Percentiles rank a stretch among this genome's conserved stretches.
Conservation (phyloP, 2,329 filamentous ascomycete genomes). For the Dendryphion nanum region DNA sequence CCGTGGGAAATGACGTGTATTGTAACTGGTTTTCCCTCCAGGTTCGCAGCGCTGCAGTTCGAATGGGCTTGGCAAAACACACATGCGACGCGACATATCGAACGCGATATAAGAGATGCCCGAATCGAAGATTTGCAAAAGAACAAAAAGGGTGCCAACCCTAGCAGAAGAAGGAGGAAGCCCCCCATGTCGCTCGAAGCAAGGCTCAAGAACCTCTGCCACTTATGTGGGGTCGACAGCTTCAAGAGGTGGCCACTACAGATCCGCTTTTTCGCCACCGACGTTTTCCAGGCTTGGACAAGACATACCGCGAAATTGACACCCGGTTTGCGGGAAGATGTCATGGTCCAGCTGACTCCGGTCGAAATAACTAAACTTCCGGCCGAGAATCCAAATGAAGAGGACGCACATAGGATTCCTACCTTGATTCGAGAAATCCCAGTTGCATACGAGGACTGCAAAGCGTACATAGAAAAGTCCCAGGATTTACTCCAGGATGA, state of each 20-base stretch:
- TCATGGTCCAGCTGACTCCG: slow-evolving; percentile 29
- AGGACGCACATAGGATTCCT: slow-evolving; percentile 15
- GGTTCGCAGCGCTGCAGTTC: slow-evolving; percentile 86
- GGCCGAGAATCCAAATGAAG: slow-evolving; percentile 10
- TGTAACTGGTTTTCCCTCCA: slow-evolving; percentile 84
- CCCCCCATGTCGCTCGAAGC: slow-evolving; percentile 63
- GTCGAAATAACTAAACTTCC: slow-evolving; percentile 22
- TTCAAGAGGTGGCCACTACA: slow-evolving; percentile 82
- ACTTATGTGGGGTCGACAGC: slow-evolving; percentile 74
- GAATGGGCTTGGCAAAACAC: slow-evolving; percentile 96
- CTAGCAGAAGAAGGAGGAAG: slow-evolving; percentile 38
- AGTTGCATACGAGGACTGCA: slow-evolving; percentile 52
- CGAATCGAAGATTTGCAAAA: slow-evolving; percentile 34
- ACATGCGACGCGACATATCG: slow-evolving; percentile 76
- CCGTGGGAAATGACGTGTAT: slow-evolving; percentile 82
- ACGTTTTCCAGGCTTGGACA: slow-evolving; percentile 71
- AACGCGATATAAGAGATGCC: slow-evolving; percentile 39
- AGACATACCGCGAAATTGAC: slow-evolving; percentile 40
- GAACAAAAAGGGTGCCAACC: slow-evolving; percentile 33
- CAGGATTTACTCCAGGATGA: slow-evolving; percentile 22
- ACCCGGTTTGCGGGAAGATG: slow-evolving; percentile 22
- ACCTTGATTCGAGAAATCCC: slow-evolving; percentile 44
- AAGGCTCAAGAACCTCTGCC: slow-evolving; percentile 75
- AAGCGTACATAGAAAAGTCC: slow-evolving; percentile 54
- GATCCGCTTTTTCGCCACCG: slow-evolving; percentile 72